Conservation (phyloP, 1,284 basidiomycete genomes). For the Apiotrichum mycotoxinovorans region DNA sequence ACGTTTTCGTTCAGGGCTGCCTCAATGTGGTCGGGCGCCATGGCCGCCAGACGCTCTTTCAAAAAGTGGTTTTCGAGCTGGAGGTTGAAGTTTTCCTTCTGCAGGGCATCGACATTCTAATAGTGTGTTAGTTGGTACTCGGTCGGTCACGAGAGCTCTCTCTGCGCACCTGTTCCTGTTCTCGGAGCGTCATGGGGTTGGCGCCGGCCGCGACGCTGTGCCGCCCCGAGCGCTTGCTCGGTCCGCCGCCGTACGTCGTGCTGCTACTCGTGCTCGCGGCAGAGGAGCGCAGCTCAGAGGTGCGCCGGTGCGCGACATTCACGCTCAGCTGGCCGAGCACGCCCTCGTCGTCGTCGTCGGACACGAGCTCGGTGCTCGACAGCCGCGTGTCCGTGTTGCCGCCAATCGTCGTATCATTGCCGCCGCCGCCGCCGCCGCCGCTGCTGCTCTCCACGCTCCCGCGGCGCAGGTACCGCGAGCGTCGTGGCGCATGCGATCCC, state of each 20-base stretch:
- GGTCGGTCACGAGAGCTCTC: too few relatives aligned
- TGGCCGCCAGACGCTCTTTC: slow-evolving; percentile 74
- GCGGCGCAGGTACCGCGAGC: slow-evolving; percentile 25
- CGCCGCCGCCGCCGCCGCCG: too few relatives aligned
- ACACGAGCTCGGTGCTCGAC: neutral
- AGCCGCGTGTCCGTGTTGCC: slow-evolving; percentile 5
- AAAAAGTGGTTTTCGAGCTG: slow-evolving; percentile 91
- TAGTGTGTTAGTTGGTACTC: neutral
- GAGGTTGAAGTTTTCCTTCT: slow-evolving; percentile 92
- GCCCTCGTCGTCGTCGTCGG: slow-evolving; percentile 21
- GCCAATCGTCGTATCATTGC: neutral
- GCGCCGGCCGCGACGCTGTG: slow-evolving; percentile 44
- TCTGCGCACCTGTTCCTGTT: slow-evolving; percentile 87
- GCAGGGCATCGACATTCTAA: slow-evolving; percentile 86
- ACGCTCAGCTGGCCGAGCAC: slow-evolving; percentile 27
- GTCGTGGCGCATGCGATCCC: slow-evolving; percentile 27
- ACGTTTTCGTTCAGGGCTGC: slow-evolving; percentile 89
- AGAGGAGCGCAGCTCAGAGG: slow-evolving; percentile 3
- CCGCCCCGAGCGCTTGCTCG: slow-evolving; percentile 40
- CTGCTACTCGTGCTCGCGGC: slow-evolving; percentile 11
- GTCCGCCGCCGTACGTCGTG: slow-evolving; percentile 24
- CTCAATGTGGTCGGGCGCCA: slow-evolving; percentile 87
- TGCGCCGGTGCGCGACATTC: slow-evolving; percentile 25
- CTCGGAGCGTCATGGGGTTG: slow-evolving; percentile 66
- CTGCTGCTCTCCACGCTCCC: neutral